These are phyloP conservation scores for Emmonsiellopsis sp. DNA, from an alignment of 2,329 filamentous ascomycete genomes.

Conservation along the genomic window DNA sequence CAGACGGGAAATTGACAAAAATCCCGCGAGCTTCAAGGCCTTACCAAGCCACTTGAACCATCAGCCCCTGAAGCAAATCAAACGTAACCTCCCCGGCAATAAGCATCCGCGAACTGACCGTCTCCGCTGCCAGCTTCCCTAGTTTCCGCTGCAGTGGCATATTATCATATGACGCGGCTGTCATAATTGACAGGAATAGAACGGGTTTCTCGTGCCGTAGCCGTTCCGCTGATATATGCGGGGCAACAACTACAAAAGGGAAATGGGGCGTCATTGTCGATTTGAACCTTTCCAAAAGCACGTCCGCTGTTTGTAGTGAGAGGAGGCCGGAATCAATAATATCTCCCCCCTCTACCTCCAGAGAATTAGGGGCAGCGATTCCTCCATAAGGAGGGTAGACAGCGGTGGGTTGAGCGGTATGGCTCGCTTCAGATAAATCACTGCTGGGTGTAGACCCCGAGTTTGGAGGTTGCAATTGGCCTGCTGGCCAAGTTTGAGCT, in stretches of 20 bases:
- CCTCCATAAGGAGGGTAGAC: too few relatives aligned
- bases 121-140: conserved; percentile 20
- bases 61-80: conserved; percentile 31
- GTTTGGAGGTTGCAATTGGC: too few relatives aligned
- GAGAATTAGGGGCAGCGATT: neutral
- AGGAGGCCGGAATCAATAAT: conserved; percentile 13
- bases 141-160: conserved; percentile 24
- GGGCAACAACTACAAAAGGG: conserved; percentile 26
- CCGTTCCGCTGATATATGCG: conserved; percentile 14
- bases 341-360: conserved; percentile 6
- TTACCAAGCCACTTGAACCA: conserved; percentile 29
- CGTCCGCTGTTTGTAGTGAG: conserved; percentile 9
- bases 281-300: conserved; percentile 23
- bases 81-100: conserved; percentile 23
- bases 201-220: conserved; percentile 25
- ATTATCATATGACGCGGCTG: conserved; percentile 23
- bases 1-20: neutral
- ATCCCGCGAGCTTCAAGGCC: neutral
- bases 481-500: too few relatives aligned
- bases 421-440: too few relatives aligned
- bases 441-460: too few relatives aligned
- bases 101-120: conserved; percentile 23
- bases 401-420: too few relatives aligned
- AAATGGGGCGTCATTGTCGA: conserved; percentile 28
- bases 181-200: conserved; percentile 25